phyloP scores from a whole-genome alignment of 2,329 filamentous ascomycete genomes.

The Botryotinia convoluta region DNA sequence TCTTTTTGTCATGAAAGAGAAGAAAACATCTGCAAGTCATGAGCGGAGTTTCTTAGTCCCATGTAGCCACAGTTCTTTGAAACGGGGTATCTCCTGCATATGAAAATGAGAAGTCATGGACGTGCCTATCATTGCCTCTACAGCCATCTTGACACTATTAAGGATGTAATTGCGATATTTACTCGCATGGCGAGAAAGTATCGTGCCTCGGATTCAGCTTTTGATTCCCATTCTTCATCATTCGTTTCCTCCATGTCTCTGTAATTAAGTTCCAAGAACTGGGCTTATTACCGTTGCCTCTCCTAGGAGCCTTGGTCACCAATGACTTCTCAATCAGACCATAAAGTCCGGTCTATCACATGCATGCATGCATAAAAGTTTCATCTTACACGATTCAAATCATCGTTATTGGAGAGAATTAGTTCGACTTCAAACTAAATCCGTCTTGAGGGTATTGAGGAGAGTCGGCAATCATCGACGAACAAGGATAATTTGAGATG shows the following conservation, averaged over 20 bases:
- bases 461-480: not conserved
- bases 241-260: not conserved
- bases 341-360: not conserved
- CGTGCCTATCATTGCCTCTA: not conserved
- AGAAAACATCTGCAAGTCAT: not conserved
- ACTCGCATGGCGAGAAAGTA: not conserved
- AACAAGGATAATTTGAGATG: not conserved
- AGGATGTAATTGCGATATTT: not conserved
- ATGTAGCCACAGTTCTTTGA: not conserved
- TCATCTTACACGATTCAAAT: not conserved
- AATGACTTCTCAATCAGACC: not conserved
- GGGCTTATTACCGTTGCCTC: not conserved
- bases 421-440: not conserved
- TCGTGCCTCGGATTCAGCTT: not conserved
- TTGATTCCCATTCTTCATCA: not conserved
- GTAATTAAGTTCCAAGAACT: not conserved
- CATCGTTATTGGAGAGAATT: not conserved
- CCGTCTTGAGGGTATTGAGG: not conserved
- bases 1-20: not conserved
- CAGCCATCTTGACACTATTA: not conserved
- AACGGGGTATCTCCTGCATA: not conserved
- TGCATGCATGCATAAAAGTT: not conserved
- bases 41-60: not conserved
- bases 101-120: not conserved
- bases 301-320: not conserved